A percentile compares a stretch with the other conserved stretches of the same genome.
phyloP scores from a whole-genome alignment of 73 alveolate species.

The Diophrys sp. region DNA sequence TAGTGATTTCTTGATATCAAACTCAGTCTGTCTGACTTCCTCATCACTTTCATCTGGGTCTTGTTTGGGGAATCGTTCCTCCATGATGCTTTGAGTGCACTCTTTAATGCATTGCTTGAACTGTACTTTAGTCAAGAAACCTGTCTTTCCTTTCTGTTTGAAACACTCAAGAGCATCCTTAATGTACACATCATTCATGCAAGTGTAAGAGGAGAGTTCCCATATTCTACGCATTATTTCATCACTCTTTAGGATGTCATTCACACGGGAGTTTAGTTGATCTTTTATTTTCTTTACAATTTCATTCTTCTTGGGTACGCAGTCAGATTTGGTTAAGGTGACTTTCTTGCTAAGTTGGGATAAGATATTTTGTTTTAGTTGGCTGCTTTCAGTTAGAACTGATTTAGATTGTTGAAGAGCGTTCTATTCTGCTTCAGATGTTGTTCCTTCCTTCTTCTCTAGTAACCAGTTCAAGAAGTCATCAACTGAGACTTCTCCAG shows the following conservation, averaged over 20 bases:
- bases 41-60: no score
- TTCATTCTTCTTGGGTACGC: background rate
- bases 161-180: background rate
- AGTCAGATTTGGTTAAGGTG: no score
- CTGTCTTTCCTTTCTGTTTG: background rate
- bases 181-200: background rate
- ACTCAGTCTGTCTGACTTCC: no score
- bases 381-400: no score
- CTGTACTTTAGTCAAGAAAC: background rate
- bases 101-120: background rate
- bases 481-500: slow-evolving; percentile 19
- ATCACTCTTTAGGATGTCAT: background rate
- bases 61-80: background rate
- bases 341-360: no score
- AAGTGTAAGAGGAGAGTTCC: background rate
- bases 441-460: background rate
- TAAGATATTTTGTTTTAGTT: no score
- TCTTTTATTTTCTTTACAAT: background rate
- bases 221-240: background rate
- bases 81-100: background rate
- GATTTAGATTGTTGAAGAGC: background rate
- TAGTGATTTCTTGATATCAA: no score
- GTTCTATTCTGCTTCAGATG: background rate
- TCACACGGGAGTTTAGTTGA: background rate
- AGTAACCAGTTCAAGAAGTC: slow-evolving; percentile 17